Percentiles rank a stretch among this genome's conserved stretches.
These are phyloP conservation scores for Metschnikowia similis DNA, from an alignment of 805 yeast genomes.

Conservation along the genomic window DNA sequence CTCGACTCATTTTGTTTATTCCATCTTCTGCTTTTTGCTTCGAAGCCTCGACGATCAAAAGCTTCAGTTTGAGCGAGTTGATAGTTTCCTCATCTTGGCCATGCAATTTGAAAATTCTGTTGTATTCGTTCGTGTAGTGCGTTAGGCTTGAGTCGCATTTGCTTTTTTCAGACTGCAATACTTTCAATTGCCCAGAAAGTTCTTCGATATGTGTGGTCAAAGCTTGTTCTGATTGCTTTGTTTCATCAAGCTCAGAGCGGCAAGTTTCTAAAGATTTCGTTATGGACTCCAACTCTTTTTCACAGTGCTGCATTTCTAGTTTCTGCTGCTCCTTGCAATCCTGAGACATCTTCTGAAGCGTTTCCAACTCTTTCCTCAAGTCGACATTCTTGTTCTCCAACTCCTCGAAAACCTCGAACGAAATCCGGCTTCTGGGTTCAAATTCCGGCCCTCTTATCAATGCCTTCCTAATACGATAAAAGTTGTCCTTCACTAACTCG, in stretches of 20 bases:
- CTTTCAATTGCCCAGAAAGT: conserved; percentile 19
- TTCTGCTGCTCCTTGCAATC: conserved; percentile 19
- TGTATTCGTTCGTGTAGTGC: conserved; percentile 28
- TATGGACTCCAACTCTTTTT: conserved; percentile 19
- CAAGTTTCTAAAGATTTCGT: conserved; percentile 15
- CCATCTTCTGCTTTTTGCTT: conserved; percentile 77
- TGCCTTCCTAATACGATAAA: conserved; percentile 60
- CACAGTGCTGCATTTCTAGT: conserved; percentile 13
- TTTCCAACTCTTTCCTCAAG: conserved; percentile 21
- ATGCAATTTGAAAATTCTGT: conserved; percentile 26
- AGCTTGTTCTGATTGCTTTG: conserved; percentile 19
- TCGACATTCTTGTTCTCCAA: conserved; percentile 34
- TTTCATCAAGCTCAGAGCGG: conserved; percentile 17
- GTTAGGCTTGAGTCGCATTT: conserved; percentile 28
- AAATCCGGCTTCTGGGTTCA: conserved; percentile 65
- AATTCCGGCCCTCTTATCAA: conserved; percentile 67
- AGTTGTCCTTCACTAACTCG: conserved; percentile 63
- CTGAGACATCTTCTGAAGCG: conserved; percentile 18
- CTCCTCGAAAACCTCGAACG: conserved; percentile 56
- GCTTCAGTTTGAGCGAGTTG: conserved; percentile 28
- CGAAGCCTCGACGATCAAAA: conserved; percentile 32
- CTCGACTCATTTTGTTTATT: conserved; percentile 85
- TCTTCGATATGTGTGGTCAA: conserved; percentile 19
- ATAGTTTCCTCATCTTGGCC: conserved; percentile 21
- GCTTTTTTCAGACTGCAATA: conserved; percentile 27